Base-by-base conservation (phyloP, 352 stramenopile genomes). In the Bremia lactucae region DNA sequence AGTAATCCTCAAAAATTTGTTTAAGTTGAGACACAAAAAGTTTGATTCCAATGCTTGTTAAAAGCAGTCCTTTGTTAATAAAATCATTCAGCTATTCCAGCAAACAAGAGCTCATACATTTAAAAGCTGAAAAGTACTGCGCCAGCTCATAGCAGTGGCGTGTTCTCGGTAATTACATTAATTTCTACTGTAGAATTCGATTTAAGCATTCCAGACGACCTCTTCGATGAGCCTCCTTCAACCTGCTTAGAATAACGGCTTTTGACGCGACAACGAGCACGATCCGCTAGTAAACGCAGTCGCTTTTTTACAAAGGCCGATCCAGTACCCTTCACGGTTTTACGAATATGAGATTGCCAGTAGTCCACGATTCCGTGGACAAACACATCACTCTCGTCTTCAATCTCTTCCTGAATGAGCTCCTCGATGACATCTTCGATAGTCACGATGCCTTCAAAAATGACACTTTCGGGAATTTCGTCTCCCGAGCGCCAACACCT, bases 371-470 rank as follows among this genome's bases (percentile, higher is more conserved):
- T 75, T 24, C 66, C 68, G 31, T 78, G 65, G 2, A 81, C 68
- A 36, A 79, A 85, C 26, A 83, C 55, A 45, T 92, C 89, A 31
- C 58, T 82, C 55, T 97, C 89, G 55, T 97, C 89, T 43, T 87
- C 74, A 47, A 97, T 96, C 42, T 93, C 73, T 50, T 95, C 83
- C 47, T 88, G 90, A 50, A 78, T 96, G 18, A 94, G 66, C 51
- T 91, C 75, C 52, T 97, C 89, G n/a, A 97, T 71, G 9, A 96
- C 68, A 55, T 97, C 85, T 65, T 97, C 86, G 31, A 97, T 78
- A 11, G 87, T 97, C 6, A 97, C 70, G 37, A 97, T 91, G 6
- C 89, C 89, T 6, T 90, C 55, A 31, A 96, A 80, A 18, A 75
- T 57, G 13, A 81, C 81, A 31, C 49, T 36, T 55, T 64, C 13